Evolutionary conservation across 2,329 filamentous ascomycete genomes (phyloP).

Genomic region (Camillea tinctor): DNA sequence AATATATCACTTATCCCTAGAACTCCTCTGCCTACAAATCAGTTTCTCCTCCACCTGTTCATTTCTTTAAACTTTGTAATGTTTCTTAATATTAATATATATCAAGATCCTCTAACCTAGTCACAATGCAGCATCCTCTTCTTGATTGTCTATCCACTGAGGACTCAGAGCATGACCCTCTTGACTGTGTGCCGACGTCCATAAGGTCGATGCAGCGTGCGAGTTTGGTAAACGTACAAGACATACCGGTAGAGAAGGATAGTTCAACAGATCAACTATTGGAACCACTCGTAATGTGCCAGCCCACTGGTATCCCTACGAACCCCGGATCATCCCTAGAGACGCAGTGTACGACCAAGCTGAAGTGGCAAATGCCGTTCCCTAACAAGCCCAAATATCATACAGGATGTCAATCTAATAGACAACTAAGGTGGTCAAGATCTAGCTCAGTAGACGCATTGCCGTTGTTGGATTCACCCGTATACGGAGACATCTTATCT

Average conservation of each 20-base stretch:
- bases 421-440: slow-evolving; percentile 4
- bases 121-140: slow-evolving; percentile 8
- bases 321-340: slow-evolving; percentile 2
- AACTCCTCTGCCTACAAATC: not conserved
- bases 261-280: slow-evolving; percentile 4
- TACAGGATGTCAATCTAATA: slow-evolving; percentile 6
- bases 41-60: not conserved
- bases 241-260: slow-evolving; percentile 7
- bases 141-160: slow-evolving; percentile 7
- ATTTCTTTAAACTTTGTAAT: not conserved
- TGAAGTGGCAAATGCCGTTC: slow-evolving; percentile 9
- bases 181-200: slow-evolving; percentile 27
- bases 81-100: too few species aligned
- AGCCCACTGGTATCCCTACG: not conserved
- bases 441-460: too few species aligned
- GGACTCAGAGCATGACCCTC: slow-evolving; percentile 23
- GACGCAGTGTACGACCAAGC: not conserved
- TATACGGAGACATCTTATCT: not conserved
- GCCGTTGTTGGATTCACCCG: not conserved
- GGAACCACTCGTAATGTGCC: slow-evolving; percentile 13
- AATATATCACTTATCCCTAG: not conserved
- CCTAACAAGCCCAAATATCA: slow-evolving; percentile 4
- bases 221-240: slow-evolving; percentile 14
- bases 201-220: slow-evolving; percentile 20
- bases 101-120: not conserved